These are phyloP conservation scores for Mycogone perniciosa DNA, from an alignment of 2,329 filamentous ascomycete species.

Conservation along the genomic window DNA sequence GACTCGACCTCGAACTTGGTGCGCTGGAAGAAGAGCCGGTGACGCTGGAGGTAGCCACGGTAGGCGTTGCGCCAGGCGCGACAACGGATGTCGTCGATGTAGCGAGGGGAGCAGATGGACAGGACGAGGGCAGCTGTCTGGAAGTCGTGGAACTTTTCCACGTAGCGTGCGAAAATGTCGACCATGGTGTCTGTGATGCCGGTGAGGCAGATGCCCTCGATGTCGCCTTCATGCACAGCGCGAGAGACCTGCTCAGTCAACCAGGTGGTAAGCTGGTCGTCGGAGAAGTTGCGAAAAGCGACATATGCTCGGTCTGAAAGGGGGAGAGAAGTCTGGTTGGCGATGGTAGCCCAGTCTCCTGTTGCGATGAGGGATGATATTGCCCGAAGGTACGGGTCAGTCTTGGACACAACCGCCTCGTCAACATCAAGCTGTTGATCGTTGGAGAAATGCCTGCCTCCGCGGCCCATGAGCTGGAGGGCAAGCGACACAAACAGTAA, in stretches of 20 bases:
- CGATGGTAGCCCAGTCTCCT: conserved; percentile 68
- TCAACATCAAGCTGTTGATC: conserved; percentile 50
- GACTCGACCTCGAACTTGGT: conserved; percentile 75
- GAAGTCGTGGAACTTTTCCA: conserved; percentile 68
- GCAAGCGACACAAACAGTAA: conserved; percentile 63
- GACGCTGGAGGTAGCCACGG: conserved; percentile 63
- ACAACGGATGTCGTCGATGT: conserved; percentile 71
- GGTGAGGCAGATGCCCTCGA: conserved; percentile 71
- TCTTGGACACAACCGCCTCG: conserved; percentile 53
- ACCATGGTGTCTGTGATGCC: conserved; percentile 68
- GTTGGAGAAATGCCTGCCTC: conserved; percentile 37
- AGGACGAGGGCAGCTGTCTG: conserved; percentile 73
- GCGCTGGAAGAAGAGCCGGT: conserved; percentile 67
- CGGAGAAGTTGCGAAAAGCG: conserved; percentile 60
- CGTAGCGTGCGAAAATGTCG: conserved; percentile 69
- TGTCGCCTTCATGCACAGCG: conserved; percentile 59
- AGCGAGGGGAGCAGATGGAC: conserved; percentile 66
- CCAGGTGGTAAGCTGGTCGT: conserved; percentile 59
- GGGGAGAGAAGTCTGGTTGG: conserved; percentile 65
- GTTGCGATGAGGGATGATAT: conserved; percentile 73
- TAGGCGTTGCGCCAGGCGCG: conserved; percentile 67
- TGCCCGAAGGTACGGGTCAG: conserved; percentile 72
- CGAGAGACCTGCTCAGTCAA: conserved; percentile 58
- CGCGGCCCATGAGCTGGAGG: conserved; percentile 55
- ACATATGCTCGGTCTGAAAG: conserved; percentile 69